Conservation (phyloP, 345 rosid genomes). For the Camelina hispida region DNA sequence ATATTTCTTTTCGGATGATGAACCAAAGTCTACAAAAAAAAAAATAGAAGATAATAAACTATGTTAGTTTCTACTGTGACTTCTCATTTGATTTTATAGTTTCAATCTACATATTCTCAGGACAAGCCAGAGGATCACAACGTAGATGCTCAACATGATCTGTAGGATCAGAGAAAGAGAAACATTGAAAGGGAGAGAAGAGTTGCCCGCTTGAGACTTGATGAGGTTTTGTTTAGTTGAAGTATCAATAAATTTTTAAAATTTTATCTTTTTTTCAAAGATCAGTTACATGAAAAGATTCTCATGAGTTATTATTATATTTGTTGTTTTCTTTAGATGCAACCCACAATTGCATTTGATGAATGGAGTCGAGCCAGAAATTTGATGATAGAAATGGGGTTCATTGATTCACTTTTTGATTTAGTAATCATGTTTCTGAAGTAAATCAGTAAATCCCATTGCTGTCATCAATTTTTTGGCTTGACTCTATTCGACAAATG, state of each 20-base stretch:
- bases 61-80: too few species aligned
- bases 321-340: background rate
- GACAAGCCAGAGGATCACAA: background rate
- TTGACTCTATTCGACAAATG: too few species aligned
- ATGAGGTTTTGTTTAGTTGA: too few species aligned
- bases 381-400: background rate
- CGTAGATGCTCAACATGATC: conserved; percentile 7
- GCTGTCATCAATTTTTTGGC: too few species aligned
- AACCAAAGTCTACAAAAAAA: too few species aligned
- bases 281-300: background rate
- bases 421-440: too few species aligned
- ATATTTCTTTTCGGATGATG: background rate
- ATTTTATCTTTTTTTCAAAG: background rate
- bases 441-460: too few species aligned
- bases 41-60: too few species aligned
- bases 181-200: background rate
- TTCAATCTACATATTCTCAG: too few species aligned
- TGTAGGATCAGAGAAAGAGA: background rate
- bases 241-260: too few species aligned
- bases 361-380: background rate
- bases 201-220: background rate
- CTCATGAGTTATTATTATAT: background rate
- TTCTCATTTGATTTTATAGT: too few species aligned
- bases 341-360: background rate
- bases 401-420: background rate